Evolutionary conservation across 768 basidiomycete genomes (phyloP).

Genomic region (Podaxis pistillaris): DNA sequence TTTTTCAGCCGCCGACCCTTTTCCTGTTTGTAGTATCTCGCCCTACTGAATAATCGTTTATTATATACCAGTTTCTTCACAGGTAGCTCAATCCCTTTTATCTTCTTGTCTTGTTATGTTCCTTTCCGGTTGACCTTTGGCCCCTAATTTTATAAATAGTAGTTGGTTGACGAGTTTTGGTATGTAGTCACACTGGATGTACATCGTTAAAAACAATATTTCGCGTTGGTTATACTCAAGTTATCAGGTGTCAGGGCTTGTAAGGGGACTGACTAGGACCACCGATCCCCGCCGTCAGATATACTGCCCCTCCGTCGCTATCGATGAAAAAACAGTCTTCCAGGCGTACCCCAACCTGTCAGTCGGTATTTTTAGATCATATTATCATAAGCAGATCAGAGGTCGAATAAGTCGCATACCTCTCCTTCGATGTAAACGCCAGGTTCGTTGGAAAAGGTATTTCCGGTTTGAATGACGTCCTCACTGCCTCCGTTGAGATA

Average conservation of each 20-base stretch:
- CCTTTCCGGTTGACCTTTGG: constrained; percentile 2
- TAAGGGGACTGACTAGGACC: constrained; percentile 49
- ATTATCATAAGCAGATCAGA: neutral
- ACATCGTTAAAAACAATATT: neutral
- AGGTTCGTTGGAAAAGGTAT: constrained; percentile 83
- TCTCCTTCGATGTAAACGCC: constrained; percentile 71
- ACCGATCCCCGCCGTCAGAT: constrained; percentile 65
- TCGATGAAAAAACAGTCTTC: constrained; percentile 82
- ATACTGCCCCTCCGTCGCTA: constrained; percentile 48
- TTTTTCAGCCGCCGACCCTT: neutral
- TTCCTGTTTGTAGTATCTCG: constrained; percentile 10
- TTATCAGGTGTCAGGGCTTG: constrained; percentile 29
- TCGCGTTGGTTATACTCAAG: neutral
- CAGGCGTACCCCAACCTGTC: constrained; percentile 71
- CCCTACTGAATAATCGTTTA: constrained; percentile 6
- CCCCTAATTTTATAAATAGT: constrained; percentile 4
- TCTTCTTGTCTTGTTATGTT: constrained; percentile 2
- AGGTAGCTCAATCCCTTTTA: neutral
- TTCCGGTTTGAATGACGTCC: constrained; percentile 55
- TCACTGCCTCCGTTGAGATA: constrained; percentile 74
- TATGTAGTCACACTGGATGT: constrained; percentile 8
- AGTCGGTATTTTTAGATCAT: neutral
- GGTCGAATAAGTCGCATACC: constrained; percentile 24
- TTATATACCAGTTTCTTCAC: constrained; percentile 9
- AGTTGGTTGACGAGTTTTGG: neutral